These are phyloP conservation scores for Bonnemaisonia californica DNA, from an alignment of 31 red algal genomes.

Conservation along the genomic window DNA sequence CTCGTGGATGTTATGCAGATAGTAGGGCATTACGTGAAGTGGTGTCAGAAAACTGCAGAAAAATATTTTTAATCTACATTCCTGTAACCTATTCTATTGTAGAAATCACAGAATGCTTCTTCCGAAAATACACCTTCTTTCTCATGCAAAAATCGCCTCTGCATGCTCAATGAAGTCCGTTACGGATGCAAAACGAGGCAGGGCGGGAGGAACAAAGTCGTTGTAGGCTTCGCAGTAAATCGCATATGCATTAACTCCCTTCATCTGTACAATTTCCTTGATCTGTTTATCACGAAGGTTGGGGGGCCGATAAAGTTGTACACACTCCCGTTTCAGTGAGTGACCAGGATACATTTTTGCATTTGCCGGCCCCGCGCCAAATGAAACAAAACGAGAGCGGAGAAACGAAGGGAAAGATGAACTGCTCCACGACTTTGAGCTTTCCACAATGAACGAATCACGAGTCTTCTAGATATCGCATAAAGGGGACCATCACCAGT, in stretches of 20 bases:
- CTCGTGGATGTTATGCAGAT: too few species aligned
- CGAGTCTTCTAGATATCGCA: background rate
- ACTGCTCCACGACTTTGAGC: background rate
- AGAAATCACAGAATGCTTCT: too few species aligned
- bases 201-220: background rate
- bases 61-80: too few species aligned
- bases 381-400: background rate
- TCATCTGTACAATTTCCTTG: constrained; percentile 21
- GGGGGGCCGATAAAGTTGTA: background rate
- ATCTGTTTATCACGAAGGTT: constrained; percentile 2
- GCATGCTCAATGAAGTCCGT: too few species aligned
- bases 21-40: too few species aligned
- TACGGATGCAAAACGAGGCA: constrained; percentile 7
- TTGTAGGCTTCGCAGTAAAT: constrained; percentile 24
- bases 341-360: constrained; percentile 13
- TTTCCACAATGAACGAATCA: background rate
- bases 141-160: too few species aligned
- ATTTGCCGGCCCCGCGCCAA: background rate
- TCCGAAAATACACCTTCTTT: too few species aligned
- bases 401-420: constrained; percentile 1
- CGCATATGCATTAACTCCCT: constrained; percentile 13
- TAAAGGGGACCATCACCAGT: constrained; percentile 4
- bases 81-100: too few species aligned
- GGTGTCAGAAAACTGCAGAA: too few species aligned
- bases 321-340: constrained; percentile 21